Percentiles rank a stretch among this genome's conserved stretches.
Evolutionary conservation across 31 red algal species (phyloP).

Genomic region (Bonnemaisonia californica): DNA sequence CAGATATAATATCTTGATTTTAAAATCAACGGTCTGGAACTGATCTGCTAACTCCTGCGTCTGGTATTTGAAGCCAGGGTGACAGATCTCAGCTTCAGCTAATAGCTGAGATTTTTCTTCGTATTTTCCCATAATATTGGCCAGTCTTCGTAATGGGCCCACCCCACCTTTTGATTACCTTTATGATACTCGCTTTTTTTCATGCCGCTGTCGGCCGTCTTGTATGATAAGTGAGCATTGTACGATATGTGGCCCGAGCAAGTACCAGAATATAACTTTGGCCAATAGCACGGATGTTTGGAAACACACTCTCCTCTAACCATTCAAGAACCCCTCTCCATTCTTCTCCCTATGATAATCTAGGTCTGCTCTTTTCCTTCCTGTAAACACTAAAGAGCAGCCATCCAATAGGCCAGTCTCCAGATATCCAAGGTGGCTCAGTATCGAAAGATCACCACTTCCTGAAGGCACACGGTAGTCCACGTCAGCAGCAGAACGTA

Average conservation of each 20-base stretch:
- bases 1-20: no score
- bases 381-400: conserved; percentile 10
- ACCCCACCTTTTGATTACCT: not conserved
- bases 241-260: not conserved
- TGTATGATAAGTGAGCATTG: not conserved
- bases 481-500: not conserved
- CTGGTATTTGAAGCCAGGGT: no score
- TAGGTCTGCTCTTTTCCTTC: not conserved
- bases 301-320: not conserved
- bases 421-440: not conserved
- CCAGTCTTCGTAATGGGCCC: not conserved
- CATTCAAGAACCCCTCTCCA: not conserved
- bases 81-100: not conserved
- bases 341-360: conserved; percentile 13
- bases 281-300: not conserved
- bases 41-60: no score
- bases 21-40: no score
- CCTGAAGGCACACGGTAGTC: no score
- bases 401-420: not conserved
- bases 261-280: not conserved
- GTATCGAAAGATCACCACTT: not conserved
- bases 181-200: not conserved
- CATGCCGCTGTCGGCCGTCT: not conserved
- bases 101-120: not conserved
- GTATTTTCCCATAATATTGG: not conserved